Evolutionary conservation across 257 asterid genomes (phyloP), one percentile per base, ranked within the genome.

Genomic region (Nicotiana tabacum): DNA sequence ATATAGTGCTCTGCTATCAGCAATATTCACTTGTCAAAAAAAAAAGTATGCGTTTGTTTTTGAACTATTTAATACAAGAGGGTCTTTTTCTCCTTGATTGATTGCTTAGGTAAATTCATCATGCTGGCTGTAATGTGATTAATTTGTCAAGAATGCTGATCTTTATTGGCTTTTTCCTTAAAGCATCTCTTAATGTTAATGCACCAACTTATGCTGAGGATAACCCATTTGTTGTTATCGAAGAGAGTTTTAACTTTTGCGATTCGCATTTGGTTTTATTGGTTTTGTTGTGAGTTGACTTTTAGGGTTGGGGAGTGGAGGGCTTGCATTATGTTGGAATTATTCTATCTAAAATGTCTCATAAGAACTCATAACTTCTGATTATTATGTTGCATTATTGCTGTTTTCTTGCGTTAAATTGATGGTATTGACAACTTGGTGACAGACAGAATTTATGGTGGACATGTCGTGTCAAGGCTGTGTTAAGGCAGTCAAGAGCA

Each of bases 361-460:
- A 53, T 53, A 13, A 53, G 4, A 11, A 53, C 6, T 53, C 17
- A 53, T 53, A 53, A 53, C 58, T 53, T 53, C 2, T 53, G 18
- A 53, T 53, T 9, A 29, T 76, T 29, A 51, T 51, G 76, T 48
- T 30, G 66, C 83, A 64, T 15, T 9, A 10, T 30, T 66, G 53
- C 3, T 81, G 72, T 17, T 64, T 43, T 1, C 10, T 43, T 12
- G 10, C 29, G 51, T 85, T 70, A 55, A 76, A 67, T 16, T 61
- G 64, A 32, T 81, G 60, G 29, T 82, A 4, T 66, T 56, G n/a
- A 29, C 81, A 58, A 48, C 18, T 29, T 87, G 57, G 37, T 86
- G 81, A 57, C 98, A 94, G 98, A 91, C 97, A 82, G 98, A 96
- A 87, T 96, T 82, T 86, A 94, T 94, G 99, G 99, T 93, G 91